phyloP scores from a whole-genome alignment of 2,329 filamentous ascomycete genomes.

The Colletotrichum costaricense region DNA sequence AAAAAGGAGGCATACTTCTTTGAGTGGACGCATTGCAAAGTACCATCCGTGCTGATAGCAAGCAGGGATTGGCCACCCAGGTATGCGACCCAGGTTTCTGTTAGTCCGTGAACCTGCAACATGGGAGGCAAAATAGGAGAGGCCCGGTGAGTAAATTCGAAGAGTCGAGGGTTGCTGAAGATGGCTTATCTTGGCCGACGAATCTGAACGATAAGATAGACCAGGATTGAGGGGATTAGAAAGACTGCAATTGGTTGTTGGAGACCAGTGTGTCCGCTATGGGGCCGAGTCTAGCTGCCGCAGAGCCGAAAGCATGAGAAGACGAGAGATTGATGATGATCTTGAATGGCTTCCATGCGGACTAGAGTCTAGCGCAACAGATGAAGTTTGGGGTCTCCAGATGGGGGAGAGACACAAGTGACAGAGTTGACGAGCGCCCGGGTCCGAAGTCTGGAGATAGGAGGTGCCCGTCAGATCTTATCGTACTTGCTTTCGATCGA shows the following conservation, averaged over 20 bases:
- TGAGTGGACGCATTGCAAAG: not conserved
- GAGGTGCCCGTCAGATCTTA: not conserved
- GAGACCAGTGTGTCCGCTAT: slow-evolving; percentile 11
- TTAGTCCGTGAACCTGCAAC: slow-evolving; percentile 19
- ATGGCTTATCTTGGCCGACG: slow-evolving; percentile 21
- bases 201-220: slow-evolving; percentile 9
- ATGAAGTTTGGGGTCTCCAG: not conserved
- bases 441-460: not conserved
- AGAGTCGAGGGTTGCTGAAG: slow-evolving; percentile 3
- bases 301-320: slow-evolving; percentile 17
- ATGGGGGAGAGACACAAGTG: not conserved
- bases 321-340: slow-evolving; percentile 5
- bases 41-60: not conserved
- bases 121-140: not conserved
- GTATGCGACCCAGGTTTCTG: not conserved
- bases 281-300: slow-evolving; percentile 19
- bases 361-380: not conserved
- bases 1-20: not conserved
- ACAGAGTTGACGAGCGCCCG: not conserved
- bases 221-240: not conserved
- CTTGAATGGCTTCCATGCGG: not conserved
- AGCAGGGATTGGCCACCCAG: slow-evolving; percentile 13
- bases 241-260: slow-evolving; percentile 12
- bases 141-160: slow-evolving; percentile 1
- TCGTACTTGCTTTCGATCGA: not conserved